Conservation (phyloP, 176 grass and related monocot genomes). For the Oryza australiensis region DNA sequence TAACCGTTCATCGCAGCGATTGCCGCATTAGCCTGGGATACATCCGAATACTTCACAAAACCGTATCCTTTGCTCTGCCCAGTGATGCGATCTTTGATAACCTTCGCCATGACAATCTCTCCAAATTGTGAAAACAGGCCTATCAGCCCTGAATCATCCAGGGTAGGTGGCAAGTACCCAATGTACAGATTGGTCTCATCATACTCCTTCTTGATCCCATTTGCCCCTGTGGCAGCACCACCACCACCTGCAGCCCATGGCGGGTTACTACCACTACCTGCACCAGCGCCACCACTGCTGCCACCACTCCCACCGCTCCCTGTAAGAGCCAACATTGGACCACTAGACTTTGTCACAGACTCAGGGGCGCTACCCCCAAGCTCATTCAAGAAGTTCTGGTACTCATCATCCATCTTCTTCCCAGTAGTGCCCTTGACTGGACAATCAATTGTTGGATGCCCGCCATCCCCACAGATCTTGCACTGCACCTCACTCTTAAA, state of each 20-base stretch:
- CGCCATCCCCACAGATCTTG: conserved; percentile 94
- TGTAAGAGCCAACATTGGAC: conserved; percentile 62
- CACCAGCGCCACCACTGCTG: not conserved
- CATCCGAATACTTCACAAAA: conserved; percentile 91
- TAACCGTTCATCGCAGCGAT: conserved; percentile 81
- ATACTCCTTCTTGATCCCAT: conserved; percentile 73
- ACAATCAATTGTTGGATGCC: conserved; percentile 94
- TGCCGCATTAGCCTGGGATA: conserved; percentile 85
- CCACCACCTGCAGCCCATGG: conserved; percentile 51
- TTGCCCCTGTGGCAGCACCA: conserved; percentile 29
- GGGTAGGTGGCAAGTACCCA: conserved; percentile 70
- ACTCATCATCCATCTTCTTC: conserved; percentile 99
- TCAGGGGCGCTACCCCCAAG: conserved; percentile 91
- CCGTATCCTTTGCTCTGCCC: conserved; percentile 93
- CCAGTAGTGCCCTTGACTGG: conserved; percentile 78
- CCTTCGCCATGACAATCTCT: conserved; percentile 92
- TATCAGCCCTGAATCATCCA: conserved; percentile 87
- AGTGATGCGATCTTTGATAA: conserved; percentile 87
- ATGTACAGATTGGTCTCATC: conserved; percentile 98
- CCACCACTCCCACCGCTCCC: conserved; percentile 32
- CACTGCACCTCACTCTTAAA: conserved; percentile 95
- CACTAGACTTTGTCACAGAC: conserved; percentile 63
- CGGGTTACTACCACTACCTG: conserved; percentile 46
- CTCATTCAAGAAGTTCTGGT: conserved; percentile 95
- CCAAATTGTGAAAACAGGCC: conserved; percentile 78